Percentiles rank a stretch among this genome's conserved stretches.
These are phyloP conservation scores for Entamoeba nuttalli DNA, from an alignment of 208 protist species.

Conservation along the genomic window DNA sequence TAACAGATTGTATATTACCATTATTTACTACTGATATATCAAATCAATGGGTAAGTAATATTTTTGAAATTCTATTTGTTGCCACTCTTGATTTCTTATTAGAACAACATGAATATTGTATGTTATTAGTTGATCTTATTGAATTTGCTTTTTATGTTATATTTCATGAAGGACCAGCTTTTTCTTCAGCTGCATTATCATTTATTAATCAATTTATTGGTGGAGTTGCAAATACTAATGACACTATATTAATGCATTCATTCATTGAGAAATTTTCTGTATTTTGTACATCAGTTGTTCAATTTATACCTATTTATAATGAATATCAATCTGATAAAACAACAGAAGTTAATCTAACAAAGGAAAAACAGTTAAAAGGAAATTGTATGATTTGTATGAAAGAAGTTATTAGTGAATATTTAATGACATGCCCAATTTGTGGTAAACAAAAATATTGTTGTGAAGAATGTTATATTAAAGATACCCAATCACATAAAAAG, in stretches of 20 bases:
- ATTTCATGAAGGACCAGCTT: not conserved
- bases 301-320: not conserved
- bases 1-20: not conserved
- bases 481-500: not conserved
- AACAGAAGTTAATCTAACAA: not conserved
- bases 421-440: not conserved
- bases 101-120: not conserved
- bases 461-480: not conserved
- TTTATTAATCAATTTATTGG: not conserved
- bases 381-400: not conserved
- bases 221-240: not conserved
- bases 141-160: not conserved
- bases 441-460: not conserved
- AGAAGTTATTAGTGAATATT: not conserved
- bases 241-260: not conserved
- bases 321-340: not conserved
- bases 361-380: not conserved
- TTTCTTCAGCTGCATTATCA: not conserved
- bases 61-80: not conserved
- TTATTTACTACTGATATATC: not conserved
- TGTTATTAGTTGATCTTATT: not conserved
- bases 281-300: not conserved
- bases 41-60: not conserved
- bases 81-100: not conserved
- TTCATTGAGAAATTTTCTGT: not conserved